Conservation (phyloP, 106 monocot genomes). For the Dioscorea dumetorum region DNA sequence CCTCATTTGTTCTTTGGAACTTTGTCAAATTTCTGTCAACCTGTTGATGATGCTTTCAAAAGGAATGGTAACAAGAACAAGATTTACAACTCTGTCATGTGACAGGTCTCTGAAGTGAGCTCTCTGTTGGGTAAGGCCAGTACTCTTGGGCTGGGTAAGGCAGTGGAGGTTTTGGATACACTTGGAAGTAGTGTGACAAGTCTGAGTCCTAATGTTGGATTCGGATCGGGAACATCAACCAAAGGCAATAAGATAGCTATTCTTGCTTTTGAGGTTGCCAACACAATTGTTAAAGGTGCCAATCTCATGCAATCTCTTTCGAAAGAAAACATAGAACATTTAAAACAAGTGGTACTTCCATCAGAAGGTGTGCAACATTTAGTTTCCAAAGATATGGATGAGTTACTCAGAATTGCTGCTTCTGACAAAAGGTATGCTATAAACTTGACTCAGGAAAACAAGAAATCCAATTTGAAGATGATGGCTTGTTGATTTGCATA, state of each 20-base stretch:
- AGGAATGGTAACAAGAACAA: too few relatives aligned
- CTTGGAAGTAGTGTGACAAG: conserved; percentile 93
- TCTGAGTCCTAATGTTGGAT: conserved; percentile 56
- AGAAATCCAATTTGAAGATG: too few relatives aligned
- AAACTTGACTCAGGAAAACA: too few relatives aligned
- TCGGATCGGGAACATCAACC: conserved; percentile 43
- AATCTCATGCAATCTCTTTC: conserved; percentile 88
- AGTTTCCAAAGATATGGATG: conserved; percentile 79
- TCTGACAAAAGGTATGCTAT: conserved; percentile 67
- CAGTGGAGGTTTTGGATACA: conserved; percentile 90
- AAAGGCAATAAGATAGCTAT: conserved; percentile 79
- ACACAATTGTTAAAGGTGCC: conserved; percentile 84
- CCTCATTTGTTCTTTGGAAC: too few relatives aligned
- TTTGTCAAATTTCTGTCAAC: too few relatives aligned
- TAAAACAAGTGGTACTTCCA: conserved; percentile 73
- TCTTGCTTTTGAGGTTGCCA: conserved; percentile 92
- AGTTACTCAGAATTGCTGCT: conserved; percentile 66
- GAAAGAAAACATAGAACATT: conserved; percentile 58
- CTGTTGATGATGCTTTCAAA: too few relatives aligned
- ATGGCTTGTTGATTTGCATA: too few relatives aligned
- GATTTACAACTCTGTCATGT: background rate
- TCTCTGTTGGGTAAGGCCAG: conserved; percentile 78
- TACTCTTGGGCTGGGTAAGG: conserved; percentile 79
- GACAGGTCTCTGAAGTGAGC: conserved; percentile 83
- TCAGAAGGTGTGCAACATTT: conserved; percentile 79